Evolutionary conservation across 345 rosid species (phyloP).

Genomic region (Boechera stricta): DNA sequence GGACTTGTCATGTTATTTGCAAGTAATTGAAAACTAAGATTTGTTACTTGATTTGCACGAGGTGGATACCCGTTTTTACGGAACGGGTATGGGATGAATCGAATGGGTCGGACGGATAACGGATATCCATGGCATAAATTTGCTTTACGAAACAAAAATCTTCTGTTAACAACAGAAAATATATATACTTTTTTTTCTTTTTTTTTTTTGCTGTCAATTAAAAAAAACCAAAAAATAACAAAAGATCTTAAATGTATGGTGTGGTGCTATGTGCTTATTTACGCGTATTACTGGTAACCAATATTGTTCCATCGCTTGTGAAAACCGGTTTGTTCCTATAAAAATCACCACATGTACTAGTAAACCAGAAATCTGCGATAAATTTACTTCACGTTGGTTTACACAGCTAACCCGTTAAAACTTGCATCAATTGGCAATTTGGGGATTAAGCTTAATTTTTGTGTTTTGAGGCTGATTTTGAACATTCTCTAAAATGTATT

Average conservation of each 20-base stretch:
- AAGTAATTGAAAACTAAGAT: too few relatives aligned
- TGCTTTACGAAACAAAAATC: not conserved
- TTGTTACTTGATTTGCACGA: too few relatives aligned
- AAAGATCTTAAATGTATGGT: conserved; percentile 18
- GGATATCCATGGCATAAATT: not conserved
- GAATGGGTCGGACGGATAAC: too few relatives aligned
- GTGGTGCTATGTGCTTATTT: conserved; percentile 16
- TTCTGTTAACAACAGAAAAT: conserved; percentile 11
- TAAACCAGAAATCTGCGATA: not conserved
- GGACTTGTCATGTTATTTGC: too few relatives aligned
- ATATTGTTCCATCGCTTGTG: not conserved
- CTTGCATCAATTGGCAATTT: not conserved
- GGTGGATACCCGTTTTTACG: too few relatives aligned
- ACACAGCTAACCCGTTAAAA: conserved; percentile 19
- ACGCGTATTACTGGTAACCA: not conserved
- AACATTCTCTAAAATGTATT: too few relatives aligned
- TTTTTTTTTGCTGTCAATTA: not conserved
- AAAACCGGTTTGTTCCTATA: not conserved
- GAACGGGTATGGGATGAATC: too few relatives aligned
- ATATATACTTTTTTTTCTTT: not conserved
- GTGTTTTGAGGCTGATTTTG: not conserved
- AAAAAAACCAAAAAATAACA: not conserved
- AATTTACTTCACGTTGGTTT: conserved; percentile 2
- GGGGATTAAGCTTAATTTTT: not conserved
- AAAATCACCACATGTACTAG: not conserved